phyloP scores from a whole-genome alignment of 1,284 basidiomycete species.

The Irpex sp. region DNA sequence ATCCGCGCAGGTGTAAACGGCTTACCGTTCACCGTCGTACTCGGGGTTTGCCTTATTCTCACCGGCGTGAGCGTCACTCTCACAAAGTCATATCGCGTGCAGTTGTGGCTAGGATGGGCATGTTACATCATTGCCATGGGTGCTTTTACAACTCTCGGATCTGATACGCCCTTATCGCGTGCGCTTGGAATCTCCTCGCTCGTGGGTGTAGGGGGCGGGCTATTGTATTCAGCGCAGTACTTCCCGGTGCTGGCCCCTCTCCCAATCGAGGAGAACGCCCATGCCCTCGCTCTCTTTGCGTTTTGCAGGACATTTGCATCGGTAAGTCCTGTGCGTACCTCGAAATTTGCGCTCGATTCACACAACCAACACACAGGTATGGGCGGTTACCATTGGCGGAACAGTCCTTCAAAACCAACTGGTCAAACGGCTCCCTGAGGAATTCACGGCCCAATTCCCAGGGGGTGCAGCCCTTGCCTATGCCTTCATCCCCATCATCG shows the following conservation, averaged over 20 bases:
- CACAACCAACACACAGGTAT: too few species aligned
- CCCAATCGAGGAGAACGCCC: conserved; percentile 24
- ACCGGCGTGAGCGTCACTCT: conserved; percentile 36
- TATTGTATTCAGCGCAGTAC: conserved; percentile 32
- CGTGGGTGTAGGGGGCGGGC: conserved; percentile 31
- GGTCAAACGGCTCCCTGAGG: too few species aligned
- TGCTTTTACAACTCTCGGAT: conserved; percentile 35
- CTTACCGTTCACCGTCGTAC: conserved; percentile 40
- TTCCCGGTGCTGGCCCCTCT: conserved; percentile 33
- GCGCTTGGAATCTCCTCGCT: conserved; percentile 27
- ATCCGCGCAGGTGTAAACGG: conserved; percentile 46
- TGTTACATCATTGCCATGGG: conserved; percentile 30
- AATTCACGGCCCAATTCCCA: too few species aligned
- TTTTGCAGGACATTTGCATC: conserved; percentile 31
- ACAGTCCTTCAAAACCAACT: too few species aligned
- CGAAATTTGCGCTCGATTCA: too few species aligned
- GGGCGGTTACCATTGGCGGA: too few species aligned
- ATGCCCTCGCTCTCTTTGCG: conserved; percentile 29
- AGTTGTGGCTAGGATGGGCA: conserved; percentile 38
- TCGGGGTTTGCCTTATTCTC: conserved; percentile 38
- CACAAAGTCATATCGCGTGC: conserved; percentile 36
- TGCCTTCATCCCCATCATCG: too few species aligned
- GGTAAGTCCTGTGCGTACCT: conserved; percentile 9
- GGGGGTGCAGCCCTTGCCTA: too few species aligned
- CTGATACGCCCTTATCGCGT: conserved; percentile 30